Evolutionary conservation across 306 rosid species (phyloP), one percentile per base, ranked within the genome.

Genomic region (Cucumis melo): DNA sequence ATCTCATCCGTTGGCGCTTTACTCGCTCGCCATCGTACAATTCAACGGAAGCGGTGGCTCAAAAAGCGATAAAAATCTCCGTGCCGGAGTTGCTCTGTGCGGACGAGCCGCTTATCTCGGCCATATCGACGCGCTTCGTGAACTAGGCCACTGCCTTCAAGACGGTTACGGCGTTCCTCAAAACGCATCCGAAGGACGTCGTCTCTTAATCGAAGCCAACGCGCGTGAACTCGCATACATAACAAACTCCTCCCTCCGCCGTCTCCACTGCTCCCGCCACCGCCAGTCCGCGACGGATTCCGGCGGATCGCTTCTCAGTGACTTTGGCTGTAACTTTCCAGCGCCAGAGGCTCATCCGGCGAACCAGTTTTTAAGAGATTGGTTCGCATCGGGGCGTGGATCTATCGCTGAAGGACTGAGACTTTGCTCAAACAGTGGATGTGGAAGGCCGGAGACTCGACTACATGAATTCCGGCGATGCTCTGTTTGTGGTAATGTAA

Each of bases 41-140:
- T 91, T 93, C 78, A 93, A 93, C 88, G 98, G 98, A 2, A 93
- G 98, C 74, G 98, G 98, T 1, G 91, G 90, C 1, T 68, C 87
- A 0, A 91, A 89, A 59, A 77, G 68, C 3, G 88, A 83, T 23
- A 93, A 87, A 68, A 91, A 93, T 63, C 88, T 90, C 17, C 80
- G 85, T 34, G 93, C 95, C 3, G 97, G 96, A 21, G 95, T 90
- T 13, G 87, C 96, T 9, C 67, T 94, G 5, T 94, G 95, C 34
- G 86, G 87, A 10, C 88, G 95, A 55, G 97, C 98, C 7, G 90
- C 96, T 2, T 74, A 54, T 3, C 86, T 90, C 4, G 94, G 97
- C 10, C 96, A 91, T 78, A 83, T 91, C 19, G 95, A 87, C 83
- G 97, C 93, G 54, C 91, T 94, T 0, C 91, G 97, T 1, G 98